Evolutionary conservation across 2,329 filamentous ascomycete species (phyloP), one percentile per base, ranked within the genome.

Genomic region (Cyphellophora europaea): DNA sequence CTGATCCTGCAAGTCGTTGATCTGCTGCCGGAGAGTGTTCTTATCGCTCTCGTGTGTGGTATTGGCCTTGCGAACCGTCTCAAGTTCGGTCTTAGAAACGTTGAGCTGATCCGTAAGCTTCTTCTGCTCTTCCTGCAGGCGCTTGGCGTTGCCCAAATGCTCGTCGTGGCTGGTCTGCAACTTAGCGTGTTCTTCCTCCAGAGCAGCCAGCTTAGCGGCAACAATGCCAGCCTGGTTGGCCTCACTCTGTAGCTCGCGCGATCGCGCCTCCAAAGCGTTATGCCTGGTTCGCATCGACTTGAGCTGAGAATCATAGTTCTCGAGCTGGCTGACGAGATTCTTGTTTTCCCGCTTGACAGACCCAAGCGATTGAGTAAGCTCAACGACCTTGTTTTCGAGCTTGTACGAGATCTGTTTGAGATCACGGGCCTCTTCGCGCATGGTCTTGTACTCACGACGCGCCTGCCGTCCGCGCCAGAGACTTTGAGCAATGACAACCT

Each of bases 361-460:
- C 47, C 91, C 88, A 50, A 98, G 65, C 32, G 82, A 85, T 60
- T 98, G 91, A 1, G 91, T 98, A 53, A 98, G 74, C 66, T 98
- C 91, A 44, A 98, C 86, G 44, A 98, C 91, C 77, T 98, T 98
- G 73, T 98, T 96, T 62, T 98, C 91, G 51, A 98, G 69, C 69
- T 94, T 96, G 71, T 98, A 98, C 2, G 91, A 96, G 50, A 98
- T 98, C 62, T 96, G 89, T 71, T 96, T 96, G 58, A 98, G 75
- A 67, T 98, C 93, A 55, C 91, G 83, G 47, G 91, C 91, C 63
- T 98, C 91, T 62, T 95, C 88, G 49, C 91, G 85, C 42, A 93
- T 66, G 50, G 69, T 77, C 75, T 94, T 96, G 71, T 98, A 98
- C 32, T 76, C 79, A 48, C 72, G 76, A 47, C 91, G 78, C 36